Base-by-base conservation (phyloP, 2,329 filamentous ascomycete genomes). In the Sclerotinia sclerotiorum region DNA sequence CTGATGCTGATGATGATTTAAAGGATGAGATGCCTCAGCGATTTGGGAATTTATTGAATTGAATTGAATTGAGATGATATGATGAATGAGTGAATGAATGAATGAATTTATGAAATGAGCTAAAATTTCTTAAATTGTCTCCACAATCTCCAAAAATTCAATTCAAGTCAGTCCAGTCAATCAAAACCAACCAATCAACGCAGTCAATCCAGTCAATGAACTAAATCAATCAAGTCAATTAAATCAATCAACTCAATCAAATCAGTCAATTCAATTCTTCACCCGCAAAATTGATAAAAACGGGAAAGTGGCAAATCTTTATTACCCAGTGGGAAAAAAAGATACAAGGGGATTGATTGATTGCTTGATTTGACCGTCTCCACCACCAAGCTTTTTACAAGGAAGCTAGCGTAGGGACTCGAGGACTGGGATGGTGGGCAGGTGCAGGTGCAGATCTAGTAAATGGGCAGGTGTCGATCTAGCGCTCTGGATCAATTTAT, bases 301-400 rank as follows among this genome's bases (percentile, higher is more conserved):
- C 29, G 55, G 55, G 48, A 67, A 46, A 19, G 65, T 67, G 55
- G 65, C 65, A 54, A 67, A 54, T 42, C n/a, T 35, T 46, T 52
- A 29, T 51, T 61, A 44, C 65, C 55, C 39, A 42, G 13, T 42
- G 39, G 39, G 13, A 15, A 15, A 15, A 39, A 42, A 42, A 15
- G 4, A 42, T 39, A 13, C 35, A 11, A 13, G 35, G 35, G 32
- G 32, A 5, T 32, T 7, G 32, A 32, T 32, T 2, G 10, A 8
- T 39, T 13, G 10, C 1, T 39, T 13, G 35, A 39, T 39, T 42
- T 42, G 39, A 42, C 39, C 0, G 39, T 42, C 15, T 42, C 39
- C 39, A 42, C 39, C 15, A 13, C 39, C 39, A 42, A 42, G 39
- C 39, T n/a, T n/a, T 39, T 39, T 39, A 39, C 35, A 39, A 39